These are phyloP conservation scores for Fusarium domesticum DNA, from an alignment of 2,329 filamentous ascomycete genomes.

Conservation along the genomic window DNA sequence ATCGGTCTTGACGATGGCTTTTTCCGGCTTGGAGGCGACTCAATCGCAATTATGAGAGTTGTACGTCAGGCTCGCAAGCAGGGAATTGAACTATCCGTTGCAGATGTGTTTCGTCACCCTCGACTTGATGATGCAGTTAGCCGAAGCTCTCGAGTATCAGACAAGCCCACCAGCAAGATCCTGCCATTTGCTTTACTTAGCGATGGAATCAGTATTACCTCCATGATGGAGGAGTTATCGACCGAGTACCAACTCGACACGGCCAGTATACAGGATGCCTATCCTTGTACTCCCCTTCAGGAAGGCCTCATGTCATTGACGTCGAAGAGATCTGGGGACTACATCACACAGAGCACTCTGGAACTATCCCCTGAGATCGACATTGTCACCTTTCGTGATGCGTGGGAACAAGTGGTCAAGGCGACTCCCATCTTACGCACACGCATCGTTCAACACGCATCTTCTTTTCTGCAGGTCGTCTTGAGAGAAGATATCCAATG, in stretches of 20 bases:
- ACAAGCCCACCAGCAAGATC: neutral
- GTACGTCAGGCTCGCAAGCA: constrained; percentile 41
- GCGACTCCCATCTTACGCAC: constrained; percentile 40
- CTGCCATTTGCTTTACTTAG: neutral
- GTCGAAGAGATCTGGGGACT: constrained; percentile 24
- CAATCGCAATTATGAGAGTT: constrained; percentile 47
- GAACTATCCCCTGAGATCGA: constrained; percentile 9
- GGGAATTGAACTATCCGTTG: constrained; percentile 32
- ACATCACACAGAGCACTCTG: constrained; percentile 15
- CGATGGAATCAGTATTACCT: neutral
- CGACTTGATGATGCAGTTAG: constrained; percentile 5
- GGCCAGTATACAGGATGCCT: constrained; percentile 30
- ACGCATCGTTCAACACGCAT: constrained; percentile 43
- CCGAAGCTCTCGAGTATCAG: neutral
- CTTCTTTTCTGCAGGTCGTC: constrained; percentile 43
- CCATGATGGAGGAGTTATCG: neutral
- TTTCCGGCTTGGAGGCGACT: constrained; percentile 41
- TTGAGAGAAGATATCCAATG: constrained; percentile 37
- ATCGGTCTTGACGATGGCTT: constrained; percentile 43
- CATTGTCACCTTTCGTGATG: constrained; percentile 4
- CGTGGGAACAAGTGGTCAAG: constrained; percentile 11
- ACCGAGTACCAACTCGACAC: neutral
- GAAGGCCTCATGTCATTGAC: constrained; percentile 34
- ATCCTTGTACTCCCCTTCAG: constrained; percentile 38
- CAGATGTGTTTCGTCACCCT: constrained; percentile 37